Evolutionary conservation across 495 filamentous ascomycete species (phyloP).

Genomic region (Penicillium parvum): DNA sequence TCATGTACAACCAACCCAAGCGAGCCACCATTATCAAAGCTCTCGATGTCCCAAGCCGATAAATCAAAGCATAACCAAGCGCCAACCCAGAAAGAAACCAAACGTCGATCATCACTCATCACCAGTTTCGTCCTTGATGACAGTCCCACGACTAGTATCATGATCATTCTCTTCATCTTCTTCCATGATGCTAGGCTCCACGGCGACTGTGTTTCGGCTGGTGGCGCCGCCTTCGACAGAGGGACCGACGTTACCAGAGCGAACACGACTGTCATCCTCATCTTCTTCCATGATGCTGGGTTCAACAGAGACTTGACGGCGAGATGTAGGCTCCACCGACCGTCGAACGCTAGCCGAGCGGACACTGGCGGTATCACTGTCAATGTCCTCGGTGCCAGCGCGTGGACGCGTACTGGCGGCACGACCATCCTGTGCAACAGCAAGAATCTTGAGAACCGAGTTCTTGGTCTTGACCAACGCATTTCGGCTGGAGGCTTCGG

Average conservation of each 20-base stretch:
- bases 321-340: constrained; percentile 36
- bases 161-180: constrained; percentile 54
- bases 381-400: constrained; percentile 37
- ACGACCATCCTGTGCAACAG: constrained; percentile 33
- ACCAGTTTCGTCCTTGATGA: constrained; percentile 47
- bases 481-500: constrained; percentile 68
- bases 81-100: constrained; percentile 20
- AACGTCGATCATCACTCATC: constrained; percentile 29
- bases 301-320: constrained; percentile 37
- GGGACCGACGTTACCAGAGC: constrained; percentile 16
- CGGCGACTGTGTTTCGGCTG: constrained; percentile 14
- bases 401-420: constrained; percentile 29
- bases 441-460: constrained; percentile 45
- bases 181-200: constrained; percentile 36
- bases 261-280: constrained; percentile 26
- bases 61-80: constrained; percentile 9
- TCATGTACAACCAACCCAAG: constrained; percentile 14
- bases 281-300: constrained; percentile 51
- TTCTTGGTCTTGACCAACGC: constrained; percentile 76
- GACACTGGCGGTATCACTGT: constrained; percentile 33
- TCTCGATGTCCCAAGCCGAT: not conserved
- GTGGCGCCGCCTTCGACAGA: constrained; percentile 17
- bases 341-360: constrained; percentile 37
- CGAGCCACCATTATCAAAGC: too few species aligned
- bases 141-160: constrained; percentile 45